These are phyloP conservation scores for Diaporthe sp. DNA, from an alignment of 2,329 filamentous ascomycete genomes.

Conservation along the genomic window DNA sequence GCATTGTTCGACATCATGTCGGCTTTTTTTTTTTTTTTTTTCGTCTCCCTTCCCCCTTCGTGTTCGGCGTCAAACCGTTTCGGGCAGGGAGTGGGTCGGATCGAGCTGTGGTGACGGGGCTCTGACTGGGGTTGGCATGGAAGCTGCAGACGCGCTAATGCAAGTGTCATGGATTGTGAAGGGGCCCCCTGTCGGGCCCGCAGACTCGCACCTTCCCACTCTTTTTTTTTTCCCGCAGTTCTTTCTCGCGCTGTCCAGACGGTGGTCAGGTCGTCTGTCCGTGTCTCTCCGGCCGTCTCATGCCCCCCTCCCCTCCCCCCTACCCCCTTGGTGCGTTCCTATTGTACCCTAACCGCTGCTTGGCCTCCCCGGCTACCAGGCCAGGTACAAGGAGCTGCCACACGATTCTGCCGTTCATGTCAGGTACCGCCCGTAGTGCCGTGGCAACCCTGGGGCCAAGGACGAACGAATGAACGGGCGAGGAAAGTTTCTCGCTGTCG, in stretches of 20 bases:
- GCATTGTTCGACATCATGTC: constrained; percentile 23
- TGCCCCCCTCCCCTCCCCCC: neutral
- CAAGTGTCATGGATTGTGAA: constrained; percentile 31
- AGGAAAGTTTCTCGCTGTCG: constrained; percentile 10
- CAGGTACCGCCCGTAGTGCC: constrained; percentile 8
- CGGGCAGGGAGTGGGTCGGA: constrained; percentile 10
- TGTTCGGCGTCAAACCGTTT: constrained; percentile 26
- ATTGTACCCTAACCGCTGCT: neutral
- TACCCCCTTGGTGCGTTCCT: neutral
- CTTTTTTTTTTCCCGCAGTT: constrained; percentile 15
- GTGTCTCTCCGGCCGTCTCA: constrained; percentile 32
- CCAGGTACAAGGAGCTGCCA: neutral
- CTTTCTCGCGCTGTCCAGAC: constrained; percentile 20
- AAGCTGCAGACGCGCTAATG: constrained; percentile 25
- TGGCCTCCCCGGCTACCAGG: neutral
- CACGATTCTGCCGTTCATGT: constrained; percentile 11
- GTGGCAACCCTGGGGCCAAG: constrained; percentile 17
- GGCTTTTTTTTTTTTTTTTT: neutral
- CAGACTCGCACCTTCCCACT: constrained; percentile 22
- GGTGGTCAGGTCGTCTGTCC: neutral
- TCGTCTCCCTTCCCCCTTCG: neutral
- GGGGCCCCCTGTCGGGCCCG: constrained; percentile 16
- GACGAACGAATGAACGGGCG: neutral
- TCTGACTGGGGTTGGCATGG: constrained; percentile 29
- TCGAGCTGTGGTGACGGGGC: constrained; percentile 28